Base-by-base conservation (phyloP, 2,329 filamentous ascomycete species). In the Fusarium pseudonygamai region DNA sequence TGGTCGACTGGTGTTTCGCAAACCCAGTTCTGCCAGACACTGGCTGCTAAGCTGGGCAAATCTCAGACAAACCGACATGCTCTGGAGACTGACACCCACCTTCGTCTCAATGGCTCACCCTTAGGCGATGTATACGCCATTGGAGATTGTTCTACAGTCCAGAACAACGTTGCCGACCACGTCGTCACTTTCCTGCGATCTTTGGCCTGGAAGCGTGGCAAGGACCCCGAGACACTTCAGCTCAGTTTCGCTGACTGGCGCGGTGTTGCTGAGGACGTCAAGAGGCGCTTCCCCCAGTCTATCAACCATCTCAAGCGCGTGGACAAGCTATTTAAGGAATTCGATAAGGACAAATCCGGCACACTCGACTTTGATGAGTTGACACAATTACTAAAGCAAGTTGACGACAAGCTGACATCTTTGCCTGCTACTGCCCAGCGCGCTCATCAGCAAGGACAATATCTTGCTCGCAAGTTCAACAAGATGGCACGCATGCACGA, bases 1-100 rank as follows among this genome's bases (percentile, higher is more conserved):
- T 99, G 96, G 96, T 98, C 96, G 0, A 99, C 96, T 1, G 96
- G 96, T 69, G 96, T 99, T 46, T 87, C 95, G 0, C 96, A 97
- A 80, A 93, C 94, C 9, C 89, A 93, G 32, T 91, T 99, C 74
- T 93, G 90, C 80, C 89, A 94, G 82, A 92, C 85, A 24, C 84
- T 99, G 34, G 92, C 95, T 6, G 85, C 88, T n/a, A 93, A 94
- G 77, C 89, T 99, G 6, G 90, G 90, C 24, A 86, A 92, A 9
- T 83, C 85, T 20, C 96, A 99, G 82, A 95, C 90, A 72, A 99
- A 99, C 84, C 90, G 89, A 43, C 95, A 96, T 80, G 96, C 97
- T 6, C 88, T 99, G 14, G 96, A 98, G 81, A 99, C 96, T 0
- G 96, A 99, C 80, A 91, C 94, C 3, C 96, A 99, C 80, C 91